Base-by-base conservation (phyloP, 805 yeast genomes). In the Candida argentea region DNA sequence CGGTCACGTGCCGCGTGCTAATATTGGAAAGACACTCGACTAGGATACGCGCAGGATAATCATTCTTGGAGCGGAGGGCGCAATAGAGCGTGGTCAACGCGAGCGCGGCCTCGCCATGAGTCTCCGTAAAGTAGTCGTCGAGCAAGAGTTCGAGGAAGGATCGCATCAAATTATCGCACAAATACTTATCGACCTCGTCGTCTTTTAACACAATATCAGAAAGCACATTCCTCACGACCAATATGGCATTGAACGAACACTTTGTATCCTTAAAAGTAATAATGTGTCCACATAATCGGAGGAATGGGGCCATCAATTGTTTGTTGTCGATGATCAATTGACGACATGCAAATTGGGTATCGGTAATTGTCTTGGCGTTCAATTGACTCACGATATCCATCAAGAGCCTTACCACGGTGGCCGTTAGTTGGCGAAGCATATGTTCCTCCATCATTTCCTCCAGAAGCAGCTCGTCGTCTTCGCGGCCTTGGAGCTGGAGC, bases 391-490 rank as follows among this genome's bases (percentile, higher is more conserved):
- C 81, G 27, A 86, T 63, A 48, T 89, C 97, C 53, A 87, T 83
- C 37, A 91, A 55, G 45, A 87, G 65, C 34, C 96, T 64, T 30
- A 80, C 95, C 7, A 84, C 84, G 3, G 93, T 87, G 2, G 94
- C 94, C 0, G 97, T 87, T 22, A 91, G 67, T 50, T 91, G 97
- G 40, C 98, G 66, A 34, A 89, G 60, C 63, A 89, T 69, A 52
- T 89, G 95, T 49, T 91, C 98, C 41, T 89, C 96, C 82, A 91
- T 79, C 93, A 91, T 91, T 48, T 91, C 98, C 40, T 87, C 95
- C n/a, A 91, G 78, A 44, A 89, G 64, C 14, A 85, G 83, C 29
- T 76, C 87, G 42, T 86, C 94, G 35, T 75, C 78, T 24, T 70
- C 74, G 24, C 68, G 66, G 1, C 76, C 76, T 39, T 68, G 73